Percentiles rank a stretch among this genome's conserved stretches.
phyloP scores from a whole-genome alignment of 1,139 yeast species.

The Geotrichum restrictum region DNA sequence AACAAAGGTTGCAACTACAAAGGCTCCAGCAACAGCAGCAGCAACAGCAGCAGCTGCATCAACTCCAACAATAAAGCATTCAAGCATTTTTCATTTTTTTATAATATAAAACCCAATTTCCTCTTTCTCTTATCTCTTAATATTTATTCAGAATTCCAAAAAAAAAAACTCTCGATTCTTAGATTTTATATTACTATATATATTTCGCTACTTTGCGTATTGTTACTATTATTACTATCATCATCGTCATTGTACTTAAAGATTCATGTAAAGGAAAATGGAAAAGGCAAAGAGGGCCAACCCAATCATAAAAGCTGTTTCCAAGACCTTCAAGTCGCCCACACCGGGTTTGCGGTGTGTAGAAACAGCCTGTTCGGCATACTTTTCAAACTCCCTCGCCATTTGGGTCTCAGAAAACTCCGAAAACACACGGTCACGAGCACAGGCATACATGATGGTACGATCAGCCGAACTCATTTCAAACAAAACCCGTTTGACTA shows the following conservation, averaged over 20 bases:
- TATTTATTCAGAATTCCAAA: not conserved
- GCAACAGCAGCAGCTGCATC: slow-evolving; percentile 28
- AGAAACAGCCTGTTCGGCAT: slow-evolving; percentile 28
- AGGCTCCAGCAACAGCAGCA: slow-evolving; percentile 28
- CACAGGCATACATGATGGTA: slow-evolving; percentile 46
- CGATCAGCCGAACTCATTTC: slow-evolving; percentile 38
- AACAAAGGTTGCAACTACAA: slow-evolving; percentile 34
- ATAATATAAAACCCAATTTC: no score
- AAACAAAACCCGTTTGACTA: slow-evolving; percentile 46
- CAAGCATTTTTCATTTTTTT: slow-evolving; percentile 21
- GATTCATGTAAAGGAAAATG: slow-evolving; percentile 23
- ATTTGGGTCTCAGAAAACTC: slow-evolving; percentile 60
- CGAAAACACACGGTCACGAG: slow-evolving; percentile 49
- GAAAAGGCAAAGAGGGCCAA: slow-evolving; percentile 25
- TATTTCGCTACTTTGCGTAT: not conserved
- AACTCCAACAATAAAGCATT: slow-evolving; percentile 22
- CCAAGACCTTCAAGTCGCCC: slow-evolving; percentile 27
- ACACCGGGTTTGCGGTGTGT: slow-evolving; percentile 20
- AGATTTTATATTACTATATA: not conserved
- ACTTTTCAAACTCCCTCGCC: slow-evolving; percentile 51
- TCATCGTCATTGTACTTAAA: no score
- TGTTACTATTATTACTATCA: no score
- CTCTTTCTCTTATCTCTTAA: slow-evolving; percentile 23
- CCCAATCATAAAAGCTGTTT: slow-evolving; percentile 19
- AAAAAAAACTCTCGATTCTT: not conserved